Evolutionary conservation across 2,329 filamentous ascomycete genomes (phyloP).

Genomic region (Xylaria digitata): DNA sequence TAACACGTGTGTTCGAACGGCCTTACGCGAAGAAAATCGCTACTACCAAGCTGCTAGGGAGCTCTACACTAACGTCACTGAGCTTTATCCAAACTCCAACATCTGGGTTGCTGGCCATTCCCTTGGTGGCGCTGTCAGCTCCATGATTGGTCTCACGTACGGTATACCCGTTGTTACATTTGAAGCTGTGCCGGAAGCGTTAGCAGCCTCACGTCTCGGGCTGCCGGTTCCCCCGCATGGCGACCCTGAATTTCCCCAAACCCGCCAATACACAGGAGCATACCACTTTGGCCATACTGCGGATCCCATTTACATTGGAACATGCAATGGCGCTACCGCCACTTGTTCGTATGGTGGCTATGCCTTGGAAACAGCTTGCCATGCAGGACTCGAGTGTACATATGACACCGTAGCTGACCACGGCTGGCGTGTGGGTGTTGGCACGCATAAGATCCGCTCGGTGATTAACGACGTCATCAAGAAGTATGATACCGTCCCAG

Average conservation of each 20-base stretch:
- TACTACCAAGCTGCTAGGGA: slow-evolving; percentile 93
- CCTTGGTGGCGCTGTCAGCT: slow-evolving; percentile 87
- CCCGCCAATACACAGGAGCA: slow-evolving; percentile 77
- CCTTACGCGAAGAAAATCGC: slow-evolving; percentile 82
- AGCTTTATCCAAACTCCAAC: slow-evolving; percentile 83
- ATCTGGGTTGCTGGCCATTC: slow-evolving; percentile 95
- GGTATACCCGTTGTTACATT: slow-evolving; percentile 92
- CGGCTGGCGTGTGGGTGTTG: slow-evolving; percentile 90
- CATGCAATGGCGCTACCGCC: slow-evolving; percentile 89
- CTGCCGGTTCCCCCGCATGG: slow-evolving; percentile 85
- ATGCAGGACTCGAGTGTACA: slow-evolving; percentile 86
- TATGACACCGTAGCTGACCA: slow-evolving; percentile 94
- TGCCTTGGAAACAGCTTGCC: slow-evolving; percentile 92
- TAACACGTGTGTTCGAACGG: slow-evolving; percentile 83
- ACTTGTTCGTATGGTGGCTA: slow-evolving; percentile 93
- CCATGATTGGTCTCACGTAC: slow-evolving; percentile 90
- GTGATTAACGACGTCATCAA: slow-evolving; percentile 90
- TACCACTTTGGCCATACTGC: slow-evolving; percentile 96
- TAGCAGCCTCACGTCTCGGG: slow-evolving; percentile 85
- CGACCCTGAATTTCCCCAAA: slow-evolving; percentile 76
- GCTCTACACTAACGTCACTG: slow-evolving; percentile 91
- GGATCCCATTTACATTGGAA: slow-evolving; percentile 93
- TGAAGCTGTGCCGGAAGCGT: slow-evolving; percentile 89
- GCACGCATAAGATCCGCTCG: slow-evolving; percentile 88
- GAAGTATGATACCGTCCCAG: slow-evolving; percentile 82